Evolutionary conservation across 352 stramenopile species (phyloP).

Genomic region (Pythium sukuiense): DNA sequence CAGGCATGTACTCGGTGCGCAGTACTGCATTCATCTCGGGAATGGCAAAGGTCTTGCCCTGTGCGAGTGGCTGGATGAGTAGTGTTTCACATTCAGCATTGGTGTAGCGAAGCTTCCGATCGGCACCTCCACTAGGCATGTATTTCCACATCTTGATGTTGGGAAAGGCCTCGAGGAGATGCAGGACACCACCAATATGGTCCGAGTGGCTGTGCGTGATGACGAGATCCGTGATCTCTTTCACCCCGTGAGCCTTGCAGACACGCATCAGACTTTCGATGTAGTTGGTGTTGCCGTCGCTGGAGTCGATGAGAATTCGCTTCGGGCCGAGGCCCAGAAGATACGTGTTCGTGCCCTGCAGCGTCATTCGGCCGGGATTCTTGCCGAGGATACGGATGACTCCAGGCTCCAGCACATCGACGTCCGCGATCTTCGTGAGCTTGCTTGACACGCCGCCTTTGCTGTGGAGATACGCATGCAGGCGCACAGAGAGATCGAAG

Average conservation of each 20-base stretch:
- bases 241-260: constrained; percentile 40
- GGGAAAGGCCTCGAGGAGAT: constrained; percentile 54
- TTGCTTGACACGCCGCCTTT: constrained; percentile 41
- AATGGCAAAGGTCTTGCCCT: constrained; percentile 43
- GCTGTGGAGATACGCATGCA: constrained; percentile 47
- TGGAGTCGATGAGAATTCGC: constrained; percentile 77
- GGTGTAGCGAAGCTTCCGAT: constrained; percentile 40
- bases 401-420: constrained; percentile 41
- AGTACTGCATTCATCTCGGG: constrained; percentile 30
- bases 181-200: constrained; percentile 83
- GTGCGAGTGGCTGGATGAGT: constrained; percentile 38
- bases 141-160: constrained; percentile 71
- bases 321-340: constrained; percentile 64
- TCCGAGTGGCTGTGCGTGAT: constrained; percentile 90
- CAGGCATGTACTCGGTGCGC: constrained; percentile 71
- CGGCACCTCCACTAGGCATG: constrained; percentile 37
- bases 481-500: constrained; percentile 45
- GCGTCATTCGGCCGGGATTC: constrained; percentile 88
- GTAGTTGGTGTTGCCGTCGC: constrained; percentile 71
- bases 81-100: constrained; percentile 53
- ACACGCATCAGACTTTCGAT: constrained; percentile 41
- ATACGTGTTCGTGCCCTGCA: constrained; percentile 91
- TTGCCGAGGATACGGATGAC: constrained; percentile 78
- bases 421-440: constrained; percentile 40
- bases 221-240: constrained; percentile 72